Base-by-base conservation (phyloP, 2,329 filamentous ascomycete genomes). In the Karstenula rhodostoma region DNA sequence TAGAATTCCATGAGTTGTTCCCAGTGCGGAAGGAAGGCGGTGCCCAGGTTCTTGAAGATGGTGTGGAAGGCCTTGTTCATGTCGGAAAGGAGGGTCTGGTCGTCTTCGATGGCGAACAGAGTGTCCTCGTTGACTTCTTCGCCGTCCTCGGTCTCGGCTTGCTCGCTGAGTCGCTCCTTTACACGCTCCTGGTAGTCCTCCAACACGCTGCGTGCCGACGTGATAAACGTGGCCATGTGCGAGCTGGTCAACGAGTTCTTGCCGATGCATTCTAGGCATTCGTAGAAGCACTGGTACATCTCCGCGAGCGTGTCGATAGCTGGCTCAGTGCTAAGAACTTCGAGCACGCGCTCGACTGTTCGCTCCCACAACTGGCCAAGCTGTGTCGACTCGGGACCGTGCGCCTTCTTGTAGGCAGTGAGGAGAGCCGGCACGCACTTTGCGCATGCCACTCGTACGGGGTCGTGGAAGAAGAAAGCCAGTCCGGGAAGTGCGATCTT, bases 21-120 rank as follows among this genome's bases (percentile, higher is more conserved):
- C 94, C 94, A 99, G 44, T 92, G 84, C 5, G 89, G 90, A 56
- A 99, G 85, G 84, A 99, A 99, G 12, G 86, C 83, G 10, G 88
- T 85, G 25, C 92, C 92, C 76, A 97, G 93, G 81, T 97, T 94
- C 84, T 98, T 98, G 86, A 99, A 99, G 67, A 99, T 93, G 62
- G 93, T 94, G 80, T 99, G 95, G 86, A 96, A 99, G 0, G 95
- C 94, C 84, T 99, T 99, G 87, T 99, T 99, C 95, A 99, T 99
- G 75, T 99, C 95, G 1, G 94, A 97, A 46, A 99, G 86, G 19
- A 99, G 85, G 23, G 93, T 97, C 80, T 98, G 94, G 75, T 99
- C 95, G 69, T 99, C 95, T 78, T 99, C 95, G 50, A 99, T 94
- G 13, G 94, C 95, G 70, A 96, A 90, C 33, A 96, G 85, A 47